Conservation (phyloP, 2,329 filamentous ascomycete genomes). For the Dryadomyces sulphureus region DNA sequence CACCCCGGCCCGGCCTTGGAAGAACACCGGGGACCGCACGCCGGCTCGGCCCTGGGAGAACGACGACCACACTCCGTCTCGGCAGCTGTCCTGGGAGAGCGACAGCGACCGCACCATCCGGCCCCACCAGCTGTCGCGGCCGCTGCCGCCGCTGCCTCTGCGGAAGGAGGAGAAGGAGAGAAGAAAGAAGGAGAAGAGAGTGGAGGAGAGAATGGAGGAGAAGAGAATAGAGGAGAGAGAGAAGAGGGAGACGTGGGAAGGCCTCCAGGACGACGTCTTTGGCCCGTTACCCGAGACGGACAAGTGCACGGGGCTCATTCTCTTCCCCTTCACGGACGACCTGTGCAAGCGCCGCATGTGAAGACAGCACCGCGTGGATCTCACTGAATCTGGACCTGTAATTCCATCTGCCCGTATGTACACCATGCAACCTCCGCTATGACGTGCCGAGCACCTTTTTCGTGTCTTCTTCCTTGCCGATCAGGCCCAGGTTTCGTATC, state of each 20-base stretch:
- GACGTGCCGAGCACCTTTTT: constrained; percentile 36
- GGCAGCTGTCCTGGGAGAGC: too few species aligned
- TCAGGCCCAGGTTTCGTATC: constrained; percentile 72
- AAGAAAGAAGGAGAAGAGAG: neutral
- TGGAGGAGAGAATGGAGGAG: neutral
- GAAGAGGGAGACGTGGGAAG: neutral
- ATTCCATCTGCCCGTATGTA: too few species aligned
- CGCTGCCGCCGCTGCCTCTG: neutral
- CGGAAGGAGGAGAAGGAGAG: neutral
- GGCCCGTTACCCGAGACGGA: neutral
- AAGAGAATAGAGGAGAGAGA: neutral
- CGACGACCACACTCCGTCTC: too few species aligned
- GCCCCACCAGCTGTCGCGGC: neutral
- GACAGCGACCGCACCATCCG: neutral
- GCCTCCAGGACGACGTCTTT: neutral
- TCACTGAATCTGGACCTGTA: too few species aligned
- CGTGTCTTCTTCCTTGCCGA: constrained; percentile 72
- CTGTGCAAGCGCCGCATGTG: constrained; percentile 8
- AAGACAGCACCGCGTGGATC: neutral
- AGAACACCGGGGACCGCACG: too few species aligned
- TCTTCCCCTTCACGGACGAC: constrained; percentile 8
- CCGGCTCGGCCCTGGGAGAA: too few species aligned
- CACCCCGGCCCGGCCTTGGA: neutral
- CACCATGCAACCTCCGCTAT: too few species aligned
- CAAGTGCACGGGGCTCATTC: neutral